Base-by-base conservation (phyloP, 1,284 basidiomycete genomes). In the Schizopora paradoxa region DNA sequence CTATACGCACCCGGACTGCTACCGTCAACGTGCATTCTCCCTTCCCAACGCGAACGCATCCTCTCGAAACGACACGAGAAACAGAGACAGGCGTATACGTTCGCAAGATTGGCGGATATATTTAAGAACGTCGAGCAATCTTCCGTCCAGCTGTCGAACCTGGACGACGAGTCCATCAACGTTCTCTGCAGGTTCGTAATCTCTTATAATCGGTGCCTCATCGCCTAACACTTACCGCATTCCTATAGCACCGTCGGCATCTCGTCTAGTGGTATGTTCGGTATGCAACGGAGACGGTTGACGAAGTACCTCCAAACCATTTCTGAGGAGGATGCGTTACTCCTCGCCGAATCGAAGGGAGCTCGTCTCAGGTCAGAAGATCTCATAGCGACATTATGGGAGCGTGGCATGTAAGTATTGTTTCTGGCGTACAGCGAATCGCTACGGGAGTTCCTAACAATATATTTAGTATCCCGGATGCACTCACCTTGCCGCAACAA, bases 21-120 rank as follows among this genome's bases (percentile, higher is more conserved):
- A 25, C 90, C 90, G 1, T 91, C 88, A 3, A 92, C 90, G 2
- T 91, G 89, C 58, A 74, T 92, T 47, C 72, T 93, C n/a, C 87
- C 90, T 0, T 82, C 82, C 21, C 90, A 93, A 66, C 76, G 75
- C 32, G 74, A 77, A 29, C 77, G 86, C 35, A 90, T 91, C 38
- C 72, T 76, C 38, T 62, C 68, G 23, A 79, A 82, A 60, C 72
- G 74, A 34, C 72, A 73, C n/a, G 69, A 74, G 47, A 77, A 77
- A 45, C 70, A 74, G 49, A 65, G 59, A 40, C 51, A 44, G 10
- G 59, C 54, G 53, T 57, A 49, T 48, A 35, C 57, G 25, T 43
- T 21, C 14, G 51, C 36, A 33, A 45, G 50, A 26, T 22, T 26
- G 22, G 31, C 35, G 22, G 37, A 19, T 37, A 14, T 5, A 28